Evolutionary conservation across 352 stramenopile species (phyloP).

Genomic region (Phytophthora europaea): DNA sequence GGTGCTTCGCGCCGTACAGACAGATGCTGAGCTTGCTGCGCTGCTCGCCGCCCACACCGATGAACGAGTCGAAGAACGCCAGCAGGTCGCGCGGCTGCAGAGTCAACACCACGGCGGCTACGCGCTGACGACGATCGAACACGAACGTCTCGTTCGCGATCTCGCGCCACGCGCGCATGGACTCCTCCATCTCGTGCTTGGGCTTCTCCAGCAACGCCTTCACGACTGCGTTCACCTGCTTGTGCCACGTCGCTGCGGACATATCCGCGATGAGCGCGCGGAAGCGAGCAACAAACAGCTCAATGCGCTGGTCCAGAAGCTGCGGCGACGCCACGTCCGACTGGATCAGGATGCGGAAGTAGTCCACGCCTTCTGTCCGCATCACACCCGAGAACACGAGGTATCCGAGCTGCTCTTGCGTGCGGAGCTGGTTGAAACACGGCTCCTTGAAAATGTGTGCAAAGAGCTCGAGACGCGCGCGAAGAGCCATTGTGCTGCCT

Average conservation of each 20-base stretch:
- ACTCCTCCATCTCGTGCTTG: conserved; percentile 78
- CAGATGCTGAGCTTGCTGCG: conserved; percentile 67
- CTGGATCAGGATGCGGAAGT: conserved; percentile 86
- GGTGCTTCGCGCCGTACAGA: conserved; percentile 64
- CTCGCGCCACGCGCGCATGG: conserved; percentile 69
- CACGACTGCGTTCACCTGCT: conserved; percentile 73
- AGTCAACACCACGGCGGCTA: conserved; percentile 59
- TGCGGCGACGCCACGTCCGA: conserved; percentile 76
- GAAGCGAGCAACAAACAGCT: conserved; percentile 71
- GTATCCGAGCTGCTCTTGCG: conserved; percentile 93
- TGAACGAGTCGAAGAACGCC: conserved; percentile 71
- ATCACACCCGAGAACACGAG: conserved; percentile 79
- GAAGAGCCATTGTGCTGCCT: conserved; percentile 48
- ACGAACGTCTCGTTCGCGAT: conserved; percentile 74
- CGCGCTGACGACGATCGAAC: conserved; percentile 67
- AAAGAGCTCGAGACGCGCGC: conserved; percentile 79
- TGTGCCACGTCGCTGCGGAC: conserved; percentile 43
- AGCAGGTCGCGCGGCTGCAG: conserved; percentile 62
- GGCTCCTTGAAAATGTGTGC: conserved; percentile 92
- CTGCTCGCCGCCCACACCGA: conserved; percentile 37
- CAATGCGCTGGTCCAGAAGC: conserved; percentile 77
- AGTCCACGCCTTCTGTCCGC: conserved; percentile 60
- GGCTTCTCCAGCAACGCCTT: conserved; percentile 72
- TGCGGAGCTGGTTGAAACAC: conserved; percentile 94
- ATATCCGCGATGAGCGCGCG: conserved; percentile 51